Base-by-base conservation (phyloP, 306 rosid genomes). In the Pueraria montana region DNA sequence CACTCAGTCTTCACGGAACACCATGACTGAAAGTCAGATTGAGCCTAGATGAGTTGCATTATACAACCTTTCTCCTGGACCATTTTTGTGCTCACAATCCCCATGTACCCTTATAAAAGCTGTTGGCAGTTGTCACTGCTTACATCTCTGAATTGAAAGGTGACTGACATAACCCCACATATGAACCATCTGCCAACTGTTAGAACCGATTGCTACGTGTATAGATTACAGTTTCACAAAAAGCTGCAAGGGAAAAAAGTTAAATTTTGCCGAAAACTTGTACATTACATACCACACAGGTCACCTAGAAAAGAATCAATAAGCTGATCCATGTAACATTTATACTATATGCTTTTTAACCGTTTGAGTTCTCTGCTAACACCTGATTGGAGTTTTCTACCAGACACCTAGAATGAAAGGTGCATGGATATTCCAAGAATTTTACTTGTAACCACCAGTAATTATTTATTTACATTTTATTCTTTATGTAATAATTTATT, bases 1-100 rank as follows among this genome's bases (percentile, higher is more conserved):
- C 36, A 34, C 79, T 14, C 82, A 68, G 65, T 80, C 87, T 76
- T 80, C 88, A 80, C 46, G 67, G 53, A 68, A 80, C 46, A 85
- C 76, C 62, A 62, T 69, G 76, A 80, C 83, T 24, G 75, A 85
- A 40, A 85, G 83, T 56, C 50, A 58, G 36, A 4, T 80, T 50
- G 74, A 63, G n/a, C 71, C 79, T 13, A 69, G 82, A 84, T 83
- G 81, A 86, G 34, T 42, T 34, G 9, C 78, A 11, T 63, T 11
- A 0, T 52, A 64, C 66, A 76, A n/a, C 18, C 18, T 70, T 67
- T 50, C 72, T 73, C 56, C 30, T 16, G 23, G 14, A 73, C 18
- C 66, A 63, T 12, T 46, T 27, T 83, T 72, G 59, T 82, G 76
- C 76, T 26, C 61, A 45, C 59, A 40, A 71, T 77, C 52, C 82